Evolutionary conservation across 176 grass and related monocot genomes (phyloP), one percentile per base, ranked within the genome.

Genomic region (Paspalum vaginatum): DNA sequence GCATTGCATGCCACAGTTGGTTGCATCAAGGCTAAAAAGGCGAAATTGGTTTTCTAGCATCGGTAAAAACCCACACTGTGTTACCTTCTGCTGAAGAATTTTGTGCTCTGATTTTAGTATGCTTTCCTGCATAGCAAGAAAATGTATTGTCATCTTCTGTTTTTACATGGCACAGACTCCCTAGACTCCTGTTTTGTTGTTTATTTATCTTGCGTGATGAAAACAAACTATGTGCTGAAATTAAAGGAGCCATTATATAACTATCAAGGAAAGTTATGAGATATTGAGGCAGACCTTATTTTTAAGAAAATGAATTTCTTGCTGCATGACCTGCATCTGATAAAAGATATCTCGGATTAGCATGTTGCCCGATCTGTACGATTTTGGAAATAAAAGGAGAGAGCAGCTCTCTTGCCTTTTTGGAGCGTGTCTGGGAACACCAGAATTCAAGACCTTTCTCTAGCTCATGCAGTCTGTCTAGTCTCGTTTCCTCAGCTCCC

Each of bases 291-390:
- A 65, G 72, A 93, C 87, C 81, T 93, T 88, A 14, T 85, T 88
- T 76, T 72, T 85, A 58, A 90, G 85, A 72, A 85, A 62, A 5
- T 90, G 82, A 70, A 90, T 90, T 75, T 88, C 85, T 68, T 90
- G 85, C 15, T 86, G 83, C 85, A 93, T 90, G 68, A 88, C 76
- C 70, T 85, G 74, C 85, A 85, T 93, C 88, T 93, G 85, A 6
- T 67, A 21, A 68, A 46, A 75, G 7, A 70, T 53, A 26, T 25
- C 9, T 42, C 81, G 61, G 48, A 55, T 65, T 74, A 22, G 25
- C 58, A 42, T 46, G 3, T 40, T 71, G 5, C n/a, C 27, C 13
- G 32, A 40, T 76, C 39, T 50, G 48, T 76, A 58, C 53, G 1
- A 61, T 37, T 51, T 71, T 65, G 14, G 14, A 26, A 47, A 17